Percentiles rank a stretch among this genome's conserved stretches.
Conservation (phyloP, 2,329 filamentous ascomycete genomes). For the Microdochium trichocladiopsis region DNA sequence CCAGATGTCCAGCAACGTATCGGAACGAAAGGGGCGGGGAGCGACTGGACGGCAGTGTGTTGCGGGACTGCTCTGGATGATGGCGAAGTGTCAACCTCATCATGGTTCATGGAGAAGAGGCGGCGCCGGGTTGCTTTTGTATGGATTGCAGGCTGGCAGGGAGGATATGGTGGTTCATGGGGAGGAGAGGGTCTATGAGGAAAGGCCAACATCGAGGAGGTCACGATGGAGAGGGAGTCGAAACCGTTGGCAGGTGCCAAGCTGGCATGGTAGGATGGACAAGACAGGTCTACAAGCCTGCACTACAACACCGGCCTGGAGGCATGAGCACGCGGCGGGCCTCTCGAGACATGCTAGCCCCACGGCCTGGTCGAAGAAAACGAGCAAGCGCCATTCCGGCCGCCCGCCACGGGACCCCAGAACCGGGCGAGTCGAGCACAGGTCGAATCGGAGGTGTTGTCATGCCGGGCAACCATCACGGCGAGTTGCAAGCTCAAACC, state of each 20-base stretch:
- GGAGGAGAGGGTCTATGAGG: background rate
- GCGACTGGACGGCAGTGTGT: background rate
- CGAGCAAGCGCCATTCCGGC: background rate
- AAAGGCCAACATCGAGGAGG: background rate
- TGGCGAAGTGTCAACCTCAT: background rate
- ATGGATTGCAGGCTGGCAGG: background rate
- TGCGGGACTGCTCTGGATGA: background rate
- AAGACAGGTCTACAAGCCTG: too few relatives aligned
- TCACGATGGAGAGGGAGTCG: background rate
- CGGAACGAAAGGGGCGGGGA: background rate
- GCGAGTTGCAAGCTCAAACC: background rate
- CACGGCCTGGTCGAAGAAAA: background rate
- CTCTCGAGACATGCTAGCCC: background rate
- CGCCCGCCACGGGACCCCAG: background rate
- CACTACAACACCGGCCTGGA: background rate
- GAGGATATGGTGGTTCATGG: background rate
- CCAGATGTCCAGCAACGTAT: background rate
- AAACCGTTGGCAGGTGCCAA: background rate
- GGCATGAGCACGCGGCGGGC: background rate
- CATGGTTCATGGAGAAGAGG: background rate
- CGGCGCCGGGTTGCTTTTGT: background rate
- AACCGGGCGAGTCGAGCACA: too few relatives aligned
- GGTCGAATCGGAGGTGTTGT: background rate
- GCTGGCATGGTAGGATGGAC: background rate
- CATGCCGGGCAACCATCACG: background rate